Evolutionary conservation across 176 grass and related monocot species (phyloP), one percentile per base, ranked within the genome.

Genomic region (Cymbopogon citratus): DNA sequence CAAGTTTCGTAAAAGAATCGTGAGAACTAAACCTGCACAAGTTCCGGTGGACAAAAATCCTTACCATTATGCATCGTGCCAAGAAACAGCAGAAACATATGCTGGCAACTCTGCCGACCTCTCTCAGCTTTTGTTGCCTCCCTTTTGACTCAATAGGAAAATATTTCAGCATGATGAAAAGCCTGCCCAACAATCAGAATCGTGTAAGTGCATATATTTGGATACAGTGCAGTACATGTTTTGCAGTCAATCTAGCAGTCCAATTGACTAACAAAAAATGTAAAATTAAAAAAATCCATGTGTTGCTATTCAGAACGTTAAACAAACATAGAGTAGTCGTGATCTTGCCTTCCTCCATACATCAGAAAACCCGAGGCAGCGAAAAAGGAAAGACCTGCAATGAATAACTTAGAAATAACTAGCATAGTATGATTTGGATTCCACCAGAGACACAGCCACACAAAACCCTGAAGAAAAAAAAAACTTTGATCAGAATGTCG

Each of bases 101-200:
- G 41, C 72, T 84, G n/a, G 90, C 85, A 49, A 98, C 85, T 86
- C 83, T 93, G 71, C 84, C 88, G 44, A 98, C 95, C 84, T 98
- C 95, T 33, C 86, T 88, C 84, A 98, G 68, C 52, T 98, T 98
- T 80, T 90, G 73, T 34, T 82, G 79, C 71, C 90, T 87, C 34
- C 95, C 92, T 89, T 95, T 95, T 3, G 95, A 98, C 57, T 98
- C 95, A 10, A 92, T 73, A 62, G 92, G 95, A 66, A 91, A 98
- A 71, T 86, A 85, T 66, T 83, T 91, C 51, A 98, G 74, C 88
- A 95, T 95, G 38, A 98, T 52, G 80, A 91, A 98, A 76, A 98
- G 90, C 69, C 95, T 94, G 87, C 16, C 43, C 52, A 89, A 84
- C 49, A 80, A 63, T 57, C 76, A 73, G 19, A 3, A 83, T 4